A percentile compares a stretch with the other conserved stretches of the same genome.
These are phyloP conservation scores for Torulaspora maleeae DNA, from an alignment of 805 yeast genomes.

Conservation along the genomic window DNA sequence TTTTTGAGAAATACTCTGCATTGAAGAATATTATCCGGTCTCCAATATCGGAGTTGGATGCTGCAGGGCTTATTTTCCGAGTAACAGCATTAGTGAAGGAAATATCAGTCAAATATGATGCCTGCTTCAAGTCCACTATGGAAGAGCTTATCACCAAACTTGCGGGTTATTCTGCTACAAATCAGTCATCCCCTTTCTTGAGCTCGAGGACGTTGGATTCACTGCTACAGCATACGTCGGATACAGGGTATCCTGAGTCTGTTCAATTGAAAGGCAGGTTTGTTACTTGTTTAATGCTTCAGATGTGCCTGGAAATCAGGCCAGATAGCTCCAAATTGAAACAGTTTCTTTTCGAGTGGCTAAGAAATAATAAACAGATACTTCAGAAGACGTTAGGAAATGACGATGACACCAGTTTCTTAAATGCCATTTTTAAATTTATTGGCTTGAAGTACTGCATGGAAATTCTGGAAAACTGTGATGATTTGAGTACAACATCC, in stretches of 20 bases:
- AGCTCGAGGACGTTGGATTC: conserved; percentile 1
- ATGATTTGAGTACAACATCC: neutral
- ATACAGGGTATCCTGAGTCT: neutral
- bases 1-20: conserved; percentile 30
- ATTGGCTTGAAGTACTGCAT: neutral
- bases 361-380: conserved; percentile 2
- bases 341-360: conserved; percentile 7
- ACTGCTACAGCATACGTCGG: conserved; percentile 3
- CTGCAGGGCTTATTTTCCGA: conserved; percentile 43
- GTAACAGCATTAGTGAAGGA: conserved; percentile 34
- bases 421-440: neutral
- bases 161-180: conserved; percentile 38
- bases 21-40: conserved; percentile 34
- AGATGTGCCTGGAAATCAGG: conserved; percentile 36
- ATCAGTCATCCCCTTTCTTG: conserved; percentile 5
- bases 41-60: conserved; percentile 46
- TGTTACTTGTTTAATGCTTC: conserved; percentile 35
- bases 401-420: neutral
- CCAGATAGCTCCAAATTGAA: conserved; percentile 6
- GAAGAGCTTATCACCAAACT: conserved; percentile 41
- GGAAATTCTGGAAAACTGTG: neutral
- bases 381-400: conserved; percentile 1
- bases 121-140: conserved; percentile 26
- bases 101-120: conserved; percentile 18
- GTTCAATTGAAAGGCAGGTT: conserved; percentile 24